Base-by-base conservation (phyloP, 2,329 filamentous ascomycete species). In the Colletotrichum viniferum region DNA sequence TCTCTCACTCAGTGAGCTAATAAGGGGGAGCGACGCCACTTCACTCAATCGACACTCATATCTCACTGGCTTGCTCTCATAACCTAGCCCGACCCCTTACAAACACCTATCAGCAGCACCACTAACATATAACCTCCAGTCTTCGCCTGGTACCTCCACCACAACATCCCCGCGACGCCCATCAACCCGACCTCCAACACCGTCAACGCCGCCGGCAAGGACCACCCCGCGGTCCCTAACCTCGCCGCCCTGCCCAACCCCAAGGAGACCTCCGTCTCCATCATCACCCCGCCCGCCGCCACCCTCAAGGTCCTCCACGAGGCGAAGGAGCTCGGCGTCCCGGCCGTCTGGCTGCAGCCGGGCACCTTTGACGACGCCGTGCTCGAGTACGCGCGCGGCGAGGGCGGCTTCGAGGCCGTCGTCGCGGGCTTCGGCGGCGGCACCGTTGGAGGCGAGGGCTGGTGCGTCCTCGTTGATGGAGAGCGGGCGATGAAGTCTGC, bases 391-490 rank as follows among this genome's bases (percentile, higher is more conserved):
- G 95, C 95, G 4, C 87, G 89, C 26, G 84, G 81, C 76, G 86
- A 94, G 78, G 86, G 84, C 7, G 85, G 85, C 21, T 98, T 97
- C 80, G 87, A 92, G 78, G 92, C 92, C 48, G 93, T 95, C 43
- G 93, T 95, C 56, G 91, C 88, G 77, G 92, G 89, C 8, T 87
- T 93, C 48, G 92, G 92, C 32, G 92, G 93, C 30, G 73, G 73
- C 34, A 76, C 73, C 13, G 81, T 85, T 32, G 94, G 94, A 9
- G 84, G 86, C 65, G 94, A 96, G 81, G 95, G 95, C 1, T 97
- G 95, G 94, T 98, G 95, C 84, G 94, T 98, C 28, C 87, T 98
- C 60, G 94, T 97, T 13, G 95, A 98, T 83, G 95, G 95, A 0
- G 94, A 96, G 78, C 86, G 84, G 81, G 92, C 91, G 2, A 79